A percentile compares a stretch with the other conserved stretches of the same genome.
Conservation (phyloP, 2,329 filamentous ascomycete genomes). For the Neodidymelliopsis sp. region DNA sequence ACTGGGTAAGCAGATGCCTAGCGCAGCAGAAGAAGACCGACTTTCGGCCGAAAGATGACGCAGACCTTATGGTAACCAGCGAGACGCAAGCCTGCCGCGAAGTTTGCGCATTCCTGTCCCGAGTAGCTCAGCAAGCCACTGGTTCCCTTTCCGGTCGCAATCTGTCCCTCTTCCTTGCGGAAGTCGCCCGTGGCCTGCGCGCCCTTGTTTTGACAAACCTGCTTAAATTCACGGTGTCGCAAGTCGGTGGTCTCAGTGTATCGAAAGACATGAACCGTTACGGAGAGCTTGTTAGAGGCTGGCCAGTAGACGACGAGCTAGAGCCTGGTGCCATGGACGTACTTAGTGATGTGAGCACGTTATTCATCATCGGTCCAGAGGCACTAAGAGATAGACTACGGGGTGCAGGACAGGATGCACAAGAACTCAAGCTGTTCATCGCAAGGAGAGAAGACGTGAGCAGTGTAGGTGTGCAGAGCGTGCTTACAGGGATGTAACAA, state of each 20-base stretch:
- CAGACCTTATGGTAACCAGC: constrained; percentile 50
- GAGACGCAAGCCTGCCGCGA: constrained; percentile 83
- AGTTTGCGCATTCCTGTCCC: constrained; percentile 80
- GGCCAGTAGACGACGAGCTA: constrained; percentile 70
- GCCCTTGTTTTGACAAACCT: constrained; percentile 87
- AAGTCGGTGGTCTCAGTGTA: constrained; percentile 92
- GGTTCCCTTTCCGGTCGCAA: constrained; percentile 84
- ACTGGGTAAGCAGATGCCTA: constrained; percentile 77
- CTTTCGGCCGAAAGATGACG: constrained; percentile 85
- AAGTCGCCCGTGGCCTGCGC: constrained; percentile 82
- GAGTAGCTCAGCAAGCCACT: constrained; percentile 68
- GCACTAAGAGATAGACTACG: constrained; percentile 60
- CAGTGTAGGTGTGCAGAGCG: constrained; percentile 81
- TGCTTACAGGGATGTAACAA: constrained; percentile 65
- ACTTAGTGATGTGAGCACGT: constrained; percentile 88
- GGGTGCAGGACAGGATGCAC: constrained; percentile 54
- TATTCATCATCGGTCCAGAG: constrained; percentile 86
- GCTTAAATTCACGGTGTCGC: constrained; percentile 91
- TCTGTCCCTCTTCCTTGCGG: constrained; percentile 79
- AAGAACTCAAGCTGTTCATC: constrained; percentile 81
- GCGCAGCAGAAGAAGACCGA: constrained; percentile 84
- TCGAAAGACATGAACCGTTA: constrained; percentile 97
- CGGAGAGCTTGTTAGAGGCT: constrained; percentile 81
- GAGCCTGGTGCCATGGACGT: constrained; percentile 72
- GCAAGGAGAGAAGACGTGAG: constrained; percentile 83